These are phyloP conservation scores for Phyllosticta citribraziliensis DNA, from an alignment of 2,329 filamentous ascomycete species.

Conservation along the genomic window DNA sequence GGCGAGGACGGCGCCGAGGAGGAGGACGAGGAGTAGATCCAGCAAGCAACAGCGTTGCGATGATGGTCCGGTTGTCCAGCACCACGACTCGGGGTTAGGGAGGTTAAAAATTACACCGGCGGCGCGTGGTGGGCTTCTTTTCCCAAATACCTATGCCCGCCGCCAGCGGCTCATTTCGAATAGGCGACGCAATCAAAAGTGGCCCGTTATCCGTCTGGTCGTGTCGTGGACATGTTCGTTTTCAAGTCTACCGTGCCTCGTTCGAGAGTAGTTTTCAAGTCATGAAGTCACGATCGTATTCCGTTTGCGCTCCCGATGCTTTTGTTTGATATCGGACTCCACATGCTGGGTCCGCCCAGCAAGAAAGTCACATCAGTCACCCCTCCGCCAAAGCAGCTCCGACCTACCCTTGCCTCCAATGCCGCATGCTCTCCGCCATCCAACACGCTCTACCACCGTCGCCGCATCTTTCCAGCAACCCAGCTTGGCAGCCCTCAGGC, in stretches of 20 bases:
- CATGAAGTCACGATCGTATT: background rate
- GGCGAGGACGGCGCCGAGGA: conserved; percentile 75
- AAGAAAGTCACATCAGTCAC: no score
- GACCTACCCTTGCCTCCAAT: no score
- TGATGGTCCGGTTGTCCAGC: conserved; percentile 27
- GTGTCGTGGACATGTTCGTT: background rate
- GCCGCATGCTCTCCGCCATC: no score
- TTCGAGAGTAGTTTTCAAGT: background rate
- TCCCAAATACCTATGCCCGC: background rate
- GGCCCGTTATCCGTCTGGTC: background rate
- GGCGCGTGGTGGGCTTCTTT: background rate
- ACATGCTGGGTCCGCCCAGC: no score
- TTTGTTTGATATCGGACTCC: no score
- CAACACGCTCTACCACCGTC: no score
- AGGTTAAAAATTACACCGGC: background rate
- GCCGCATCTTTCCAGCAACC: background rate
- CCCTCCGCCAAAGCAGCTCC: no score
- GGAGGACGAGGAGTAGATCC: conserved; percentile 53
- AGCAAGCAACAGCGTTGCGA: background rate
- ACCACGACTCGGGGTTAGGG: background rate
- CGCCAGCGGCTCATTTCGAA: background rate
- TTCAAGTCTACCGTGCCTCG: background rate
- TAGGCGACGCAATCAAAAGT: background rate
- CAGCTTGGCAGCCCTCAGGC: background rate
- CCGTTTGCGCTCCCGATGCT: background rate